A percentile compares a stretch with the other conserved stretches of the same genome.
Conservation (phyloP, 176 grass and related monocot species). For the Lolium multiflorum region DNA sequence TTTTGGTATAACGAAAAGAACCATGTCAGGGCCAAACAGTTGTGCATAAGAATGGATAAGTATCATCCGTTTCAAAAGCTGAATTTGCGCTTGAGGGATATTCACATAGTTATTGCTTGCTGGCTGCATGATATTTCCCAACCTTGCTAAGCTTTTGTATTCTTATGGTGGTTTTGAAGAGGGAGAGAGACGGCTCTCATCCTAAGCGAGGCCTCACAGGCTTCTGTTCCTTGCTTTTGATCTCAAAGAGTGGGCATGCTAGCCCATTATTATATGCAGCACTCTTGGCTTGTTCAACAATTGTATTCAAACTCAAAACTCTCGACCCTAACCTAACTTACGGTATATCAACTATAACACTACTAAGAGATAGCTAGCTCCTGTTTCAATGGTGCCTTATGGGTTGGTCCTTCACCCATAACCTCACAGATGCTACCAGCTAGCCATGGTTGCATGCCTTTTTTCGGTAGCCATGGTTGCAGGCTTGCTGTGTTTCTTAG, state of each 20-base stretch:
- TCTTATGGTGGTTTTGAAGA: neutral
- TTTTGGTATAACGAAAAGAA: neutral
- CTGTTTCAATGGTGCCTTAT: neutral
- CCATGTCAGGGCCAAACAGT: neutral
- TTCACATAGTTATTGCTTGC: neutral
- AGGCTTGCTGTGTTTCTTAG: neutral
- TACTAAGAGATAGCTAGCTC: neutral
- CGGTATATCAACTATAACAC: neutral
- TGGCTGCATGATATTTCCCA: neutral
- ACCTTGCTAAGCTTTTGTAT: slow-evolving; percentile 4
- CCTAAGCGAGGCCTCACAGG: neutral
- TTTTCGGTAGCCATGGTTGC: no score
- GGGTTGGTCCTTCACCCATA: neutral
- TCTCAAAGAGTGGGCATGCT: neutral
- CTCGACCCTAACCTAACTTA: neutral
- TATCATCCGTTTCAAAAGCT: neutral
- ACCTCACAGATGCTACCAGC: neutral
- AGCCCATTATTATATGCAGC: slow-evolving; percentile 18
- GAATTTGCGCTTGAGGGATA: neutral
- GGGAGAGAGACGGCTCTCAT: neutral
- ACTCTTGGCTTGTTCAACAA: neutral
- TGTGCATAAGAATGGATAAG: neutral
- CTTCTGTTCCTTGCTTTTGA: slow-evolving; percentile 7
- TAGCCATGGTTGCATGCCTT: neutral
- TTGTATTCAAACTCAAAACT: neutral